phyloP scores from a whole-genome alignment of 116 monocot genomes.

The Iris pallida region DNA sequence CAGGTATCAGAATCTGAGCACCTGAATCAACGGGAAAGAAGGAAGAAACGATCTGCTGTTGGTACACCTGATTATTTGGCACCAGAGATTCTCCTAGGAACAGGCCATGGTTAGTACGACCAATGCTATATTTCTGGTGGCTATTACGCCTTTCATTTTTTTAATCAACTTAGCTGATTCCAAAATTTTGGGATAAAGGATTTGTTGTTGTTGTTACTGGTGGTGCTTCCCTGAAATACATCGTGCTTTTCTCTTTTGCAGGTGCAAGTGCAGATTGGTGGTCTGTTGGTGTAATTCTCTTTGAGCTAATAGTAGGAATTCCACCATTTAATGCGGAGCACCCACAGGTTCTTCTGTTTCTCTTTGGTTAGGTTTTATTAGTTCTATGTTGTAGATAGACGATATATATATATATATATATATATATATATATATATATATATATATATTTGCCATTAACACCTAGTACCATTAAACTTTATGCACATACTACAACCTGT shows the following conservation, averaged over 20 bases:
- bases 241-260: conserved; percentile 26
- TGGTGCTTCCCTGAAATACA: too few relatives aligned
- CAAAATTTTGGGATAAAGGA: background rate
- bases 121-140: too few relatives aligned
- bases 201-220: too few relatives aligned
- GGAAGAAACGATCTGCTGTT: conserved; percentile 89
- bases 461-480: too few relatives aligned
- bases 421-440: too few relatives aligned
- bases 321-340: conserved; percentile 95
- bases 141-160: background rate
- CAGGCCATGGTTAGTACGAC: conserved; percentile 78
- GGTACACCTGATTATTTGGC: conserved; percentile 99
- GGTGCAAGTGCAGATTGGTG: conserved; percentile 95
- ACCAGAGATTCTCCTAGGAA: conserved; percentile 92
- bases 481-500: too few relatives aligned
- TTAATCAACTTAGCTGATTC: background rate
- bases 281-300: conserved; percentile 93
- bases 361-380: too few relatives aligned
- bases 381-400: too few relatives aligned
- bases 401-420: too few relatives aligned
- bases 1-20: conserved; percentile 47
- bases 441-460: too few relatives aligned
- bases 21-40: conserved; percentile 56
- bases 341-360: conserved; percentile 88
- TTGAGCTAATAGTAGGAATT: conserved; percentile 92